Evolutionary conservation across 2,329 filamentous ascomycete species (phyloP).

Genomic region (Paraphoma chrysanthemicola): DNA sequence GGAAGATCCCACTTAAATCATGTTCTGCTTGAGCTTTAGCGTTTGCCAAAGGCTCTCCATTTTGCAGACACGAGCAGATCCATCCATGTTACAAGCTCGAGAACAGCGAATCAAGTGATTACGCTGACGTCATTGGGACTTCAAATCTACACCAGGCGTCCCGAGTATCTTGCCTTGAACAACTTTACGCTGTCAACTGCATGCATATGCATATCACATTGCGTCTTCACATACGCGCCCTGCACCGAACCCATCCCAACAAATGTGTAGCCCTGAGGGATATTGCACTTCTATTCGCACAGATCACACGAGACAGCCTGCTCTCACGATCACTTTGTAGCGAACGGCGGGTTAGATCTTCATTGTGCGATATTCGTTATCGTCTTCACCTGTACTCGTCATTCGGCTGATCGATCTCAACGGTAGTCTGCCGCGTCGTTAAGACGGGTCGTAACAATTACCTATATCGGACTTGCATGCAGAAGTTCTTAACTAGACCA

Average conservation of each 20-base stretch:
- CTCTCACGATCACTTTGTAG: no score
- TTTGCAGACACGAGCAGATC: not conserved
- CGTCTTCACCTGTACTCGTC: no score
- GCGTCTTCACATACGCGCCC: constrained; percentile 6
- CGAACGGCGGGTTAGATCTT: no score
- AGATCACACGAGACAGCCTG: not conserved
- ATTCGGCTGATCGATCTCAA: no score
- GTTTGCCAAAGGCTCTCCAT: not conserved
- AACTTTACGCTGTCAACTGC: constrained; percentile 7
- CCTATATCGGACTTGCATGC: no score
- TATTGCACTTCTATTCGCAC: not conserved
- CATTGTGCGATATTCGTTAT: no score
- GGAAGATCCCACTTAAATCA: no score
- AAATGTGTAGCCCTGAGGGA: constrained; percentile 2
- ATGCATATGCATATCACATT: constrained; percentile 17
- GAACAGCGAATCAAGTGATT: not conserved
- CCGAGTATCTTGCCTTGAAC: not conserved
- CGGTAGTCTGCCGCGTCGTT: no score
- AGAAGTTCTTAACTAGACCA: no score
- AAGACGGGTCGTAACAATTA: no score
- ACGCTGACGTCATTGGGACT: not conserved
- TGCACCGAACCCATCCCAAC: constrained; percentile 7
- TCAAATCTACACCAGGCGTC: not conserved
- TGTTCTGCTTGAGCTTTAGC: not conserved
- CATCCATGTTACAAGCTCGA: not conserved